Percentiles rank a stretch among this genome's conserved stretches.
These are phyloP conservation scores for Linnemannia zychae DNA, from an alignment of 192 early-diverging fungal species.

Conservation along the genomic window DNA sequence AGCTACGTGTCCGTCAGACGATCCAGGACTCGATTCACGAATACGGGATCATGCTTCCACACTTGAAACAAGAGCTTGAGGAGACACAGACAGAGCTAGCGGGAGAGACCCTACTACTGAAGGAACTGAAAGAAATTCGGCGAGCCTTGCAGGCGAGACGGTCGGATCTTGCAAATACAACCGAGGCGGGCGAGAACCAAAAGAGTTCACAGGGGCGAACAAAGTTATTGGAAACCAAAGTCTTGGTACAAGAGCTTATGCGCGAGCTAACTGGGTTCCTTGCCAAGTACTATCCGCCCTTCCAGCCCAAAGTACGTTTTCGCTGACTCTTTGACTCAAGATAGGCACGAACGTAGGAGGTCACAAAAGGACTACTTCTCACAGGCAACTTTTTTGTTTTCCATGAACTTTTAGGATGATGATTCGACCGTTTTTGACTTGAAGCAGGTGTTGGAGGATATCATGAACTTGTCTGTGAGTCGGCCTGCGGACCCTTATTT, in stretches of 20 bases:
- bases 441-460: constrained; percentile 57
- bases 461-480: constrained; percentile 64
- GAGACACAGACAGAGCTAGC: constrained; percentile 32
- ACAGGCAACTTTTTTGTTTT: too few relatives aligned
- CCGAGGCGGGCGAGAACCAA: constrained; percentile 28
- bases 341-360: background rate
- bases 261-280: constrained; percentile 35
- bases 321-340: background rate
- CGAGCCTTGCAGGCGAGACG: constrained; percentile 47
- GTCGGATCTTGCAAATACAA: constrained; percentile 9
- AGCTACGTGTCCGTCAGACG: constrained; percentile 22
- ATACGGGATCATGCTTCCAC: constrained; percentile 24
- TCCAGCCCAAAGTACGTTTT: constrained; percentile 35
- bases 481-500: constrained; percentile 61
- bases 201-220: constrained; percentile 26
- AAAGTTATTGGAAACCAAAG: constrained; percentile 18
- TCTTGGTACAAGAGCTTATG: constrained; percentile 36
- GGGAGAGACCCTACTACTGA: constrained; percentile 23
- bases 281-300: constrained; percentile 25
- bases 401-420: constrained; percentile 6
- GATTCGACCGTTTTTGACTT: constrained; percentile 20
- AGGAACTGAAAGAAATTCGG: constrained; percentile 40
- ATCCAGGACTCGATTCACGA: constrained; percentile 31
- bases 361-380: background rate
- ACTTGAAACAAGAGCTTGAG: constrained; percentile 23